phyloP scores from a whole-genome alignment of 139 green algal genomes.

The Closterium sp. region DNA sequence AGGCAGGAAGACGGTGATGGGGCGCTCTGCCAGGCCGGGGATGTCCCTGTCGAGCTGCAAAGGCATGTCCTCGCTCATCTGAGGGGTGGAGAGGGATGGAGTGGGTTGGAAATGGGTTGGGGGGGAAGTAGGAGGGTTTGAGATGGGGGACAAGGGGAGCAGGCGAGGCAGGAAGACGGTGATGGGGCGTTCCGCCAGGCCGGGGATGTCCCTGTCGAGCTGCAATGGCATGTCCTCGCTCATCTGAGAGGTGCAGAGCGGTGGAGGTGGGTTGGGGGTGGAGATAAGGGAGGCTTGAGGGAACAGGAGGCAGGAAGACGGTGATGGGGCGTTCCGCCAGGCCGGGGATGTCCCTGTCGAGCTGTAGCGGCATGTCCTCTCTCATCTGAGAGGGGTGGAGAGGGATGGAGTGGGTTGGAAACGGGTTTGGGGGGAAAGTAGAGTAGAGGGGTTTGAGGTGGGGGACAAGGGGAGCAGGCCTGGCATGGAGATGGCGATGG shows the following conservation, averaged over 20 bases:
- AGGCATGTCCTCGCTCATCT: slow-evolving; percentile 71
- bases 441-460: not conserved
- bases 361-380: slow-evolving; percentile 66
- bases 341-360: slow-evolving; percentile 62
- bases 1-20: slow-evolving; percentile 42
- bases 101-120: not conserved
- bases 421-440: not conserved
- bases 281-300: no score
- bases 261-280: not conserved
- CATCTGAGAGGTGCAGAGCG: slow-evolving; percentile 46
- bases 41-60: slow-evolving; percentile 67
- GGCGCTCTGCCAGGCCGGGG: slow-evolving; percentile 27
- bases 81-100: not conserved
- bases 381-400: slow-evolving; percentile 53
- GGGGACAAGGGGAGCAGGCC: slow-evolving; percentile 24
- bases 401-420: not conserved
- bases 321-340: slow-evolving; percentile 42
- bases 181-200: slow-evolving; percentile 34
- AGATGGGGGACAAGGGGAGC: not conserved
- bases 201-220: slow-evolving; percentile 63
- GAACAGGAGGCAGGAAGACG: slow-evolving; percentile 25
- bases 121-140: not conserved
- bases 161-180: slow-evolving; percentile 28
- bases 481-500: slow-evolving; percentile 32
- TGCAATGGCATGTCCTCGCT: slow-evolving; percentile 68